Evolutionary conservation across 2,329 filamentous ascomycete genomes (phyloP).

Genomic region (Leptographium lundbergii): DNA sequence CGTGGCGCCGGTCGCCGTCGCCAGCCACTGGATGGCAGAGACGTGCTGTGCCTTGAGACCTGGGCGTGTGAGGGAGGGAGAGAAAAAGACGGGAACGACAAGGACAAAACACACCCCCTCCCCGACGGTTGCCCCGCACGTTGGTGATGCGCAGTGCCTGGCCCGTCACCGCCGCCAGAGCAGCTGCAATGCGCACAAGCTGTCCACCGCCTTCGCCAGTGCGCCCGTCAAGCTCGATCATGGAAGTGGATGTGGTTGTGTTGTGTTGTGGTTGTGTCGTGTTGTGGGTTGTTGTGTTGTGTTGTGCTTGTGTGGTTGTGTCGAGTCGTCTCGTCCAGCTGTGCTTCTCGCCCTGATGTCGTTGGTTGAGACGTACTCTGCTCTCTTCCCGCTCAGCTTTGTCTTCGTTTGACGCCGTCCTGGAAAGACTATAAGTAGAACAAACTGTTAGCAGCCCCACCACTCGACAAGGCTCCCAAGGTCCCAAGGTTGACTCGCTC

Average conservation of each 20-base stretch:
- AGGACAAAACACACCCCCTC: constrained; percentile 16
- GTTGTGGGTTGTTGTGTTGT: too few relatives aligned
- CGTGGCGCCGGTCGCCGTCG: constrained; percentile 35
- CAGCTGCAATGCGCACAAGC: constrained; percentile 42
- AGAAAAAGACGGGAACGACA: background rate
- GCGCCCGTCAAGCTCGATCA: constrained; percentile 39
- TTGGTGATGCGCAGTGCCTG: constrained; percentile 40
- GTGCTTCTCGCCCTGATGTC: too few relatives aligned
- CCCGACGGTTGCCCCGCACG: constrained; percentile 40
- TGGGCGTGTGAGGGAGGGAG: constrained; percentile 13
- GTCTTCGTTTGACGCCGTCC: too few relatives aligned
- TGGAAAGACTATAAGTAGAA: too few relatives aligned
- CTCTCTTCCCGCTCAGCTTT: too few relatives aligned
- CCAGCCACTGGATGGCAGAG: constrained; percentile 40
- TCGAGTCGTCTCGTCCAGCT: too few relatives aligned
- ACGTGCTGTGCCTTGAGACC: constrained; percentile 51
- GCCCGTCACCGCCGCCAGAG: constrained; percentile 41
- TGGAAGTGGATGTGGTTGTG: too few relatives aligned
- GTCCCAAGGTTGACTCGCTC: too few relatives aligned
- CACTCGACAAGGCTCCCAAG: too few relatives aligned
- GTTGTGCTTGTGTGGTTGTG: too few relatives aligned
- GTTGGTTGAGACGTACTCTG: too few relatives aligned
- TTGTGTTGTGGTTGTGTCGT: background rate
- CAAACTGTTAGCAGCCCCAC: too few relatives aligned
- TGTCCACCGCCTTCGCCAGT: constrained; percentile 52